Evolutionary conservation across 352 stramenopile genomes (phyloP).

Genomic region (Phytopythium kandeliae): DNA sequence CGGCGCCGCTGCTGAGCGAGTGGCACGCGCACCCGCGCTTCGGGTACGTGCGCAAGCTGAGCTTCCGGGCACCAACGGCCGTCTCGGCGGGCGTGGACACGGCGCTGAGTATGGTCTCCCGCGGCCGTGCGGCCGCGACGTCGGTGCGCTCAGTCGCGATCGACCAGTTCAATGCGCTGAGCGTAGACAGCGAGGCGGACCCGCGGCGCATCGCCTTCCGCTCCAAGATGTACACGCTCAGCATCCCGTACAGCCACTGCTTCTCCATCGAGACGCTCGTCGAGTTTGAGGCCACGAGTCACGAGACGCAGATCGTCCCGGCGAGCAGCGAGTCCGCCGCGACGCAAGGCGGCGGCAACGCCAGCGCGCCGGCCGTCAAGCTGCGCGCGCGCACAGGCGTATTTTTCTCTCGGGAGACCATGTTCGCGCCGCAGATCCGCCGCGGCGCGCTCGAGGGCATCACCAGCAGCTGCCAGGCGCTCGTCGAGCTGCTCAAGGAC

Average conservation of each 20-base stretch:
- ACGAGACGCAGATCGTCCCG: constrained; percentile 8
- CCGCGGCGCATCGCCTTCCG: constrained; percentile 36
- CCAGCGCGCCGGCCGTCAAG: constrained; percentile 10
- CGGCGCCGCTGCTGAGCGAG: constrained; percentile 17
- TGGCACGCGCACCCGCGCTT: constrained; percentile 52
- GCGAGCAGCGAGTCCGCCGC: not conserved
- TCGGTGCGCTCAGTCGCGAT: constrained; percentile 37
- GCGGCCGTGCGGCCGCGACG: constrained; percentile 2
- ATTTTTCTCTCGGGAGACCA: constrained; percentile 22
- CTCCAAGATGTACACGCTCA: constrained; percentile 60
- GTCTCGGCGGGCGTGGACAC: not conserved
- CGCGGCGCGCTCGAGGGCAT: constrained; percentile 22
- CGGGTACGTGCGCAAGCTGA: constrained; percentile 45
- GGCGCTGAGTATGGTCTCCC: not conserved
- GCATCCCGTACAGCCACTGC: constrained; percentile 57
- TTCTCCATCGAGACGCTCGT: constrained; percentile 58
- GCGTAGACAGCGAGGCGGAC: constrained; percentile 19
- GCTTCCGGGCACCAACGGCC: constrained; percentile 26
- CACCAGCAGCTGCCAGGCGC: constrained; percentile 10
- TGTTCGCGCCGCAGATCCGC: constrained; percentile 23
- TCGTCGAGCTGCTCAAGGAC: constrained; percentile 17
- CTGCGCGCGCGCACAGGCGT: constrained; percentile 20
- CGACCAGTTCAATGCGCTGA: constrained; percentile 54
- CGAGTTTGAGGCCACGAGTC: constrained; percentile 32
- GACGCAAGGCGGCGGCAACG: not conserved